Percentiles rank a stretch among this genome's conserved stretches.
These are phyloP conservation scores for Pelargonium citronellum DNA, from an alignment of 441 rosid species.

Conservation along the genomic window DNA sequence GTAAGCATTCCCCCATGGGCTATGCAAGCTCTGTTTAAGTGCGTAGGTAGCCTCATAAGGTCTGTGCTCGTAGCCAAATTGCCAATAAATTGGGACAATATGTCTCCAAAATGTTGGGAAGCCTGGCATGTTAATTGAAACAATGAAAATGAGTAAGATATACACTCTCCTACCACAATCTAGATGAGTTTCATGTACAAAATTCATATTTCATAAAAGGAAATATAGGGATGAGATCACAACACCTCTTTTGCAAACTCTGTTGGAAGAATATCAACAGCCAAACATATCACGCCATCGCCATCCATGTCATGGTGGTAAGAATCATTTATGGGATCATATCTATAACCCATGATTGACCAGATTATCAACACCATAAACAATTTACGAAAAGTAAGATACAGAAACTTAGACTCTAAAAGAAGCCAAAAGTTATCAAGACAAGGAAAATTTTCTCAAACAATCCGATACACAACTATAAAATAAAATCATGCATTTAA, in stretches of 20 bases:
- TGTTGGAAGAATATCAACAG: constrained; percentile 88
- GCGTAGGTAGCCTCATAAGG: constrained; percentile 52
- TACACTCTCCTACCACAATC: too few species aligned
- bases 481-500: constrained; percentile 6
- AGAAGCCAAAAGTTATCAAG: too few species aligned
- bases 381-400: too few species aligned
- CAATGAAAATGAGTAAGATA: too few species aligned
- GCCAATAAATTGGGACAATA: constrained; percentile 66
- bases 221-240: constrained; percentile 16
- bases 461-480: background rate
- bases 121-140: constrained; percentile 37
- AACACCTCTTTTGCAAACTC: constrained; percentile 92
- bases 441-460: too few species aligned
- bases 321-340: constrained; percentile 48
- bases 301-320: constrained; percentile 82
- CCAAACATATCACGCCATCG: constrained; percentile 64
- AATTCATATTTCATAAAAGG: background rate
- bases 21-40: constrained; percentile 80
- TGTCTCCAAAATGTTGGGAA: constrained; percentile 89
- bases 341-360: constrained; percentile 37
- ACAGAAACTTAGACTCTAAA: too few species aligned
- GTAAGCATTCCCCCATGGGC: constrained; percentile 68
- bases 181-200: background rate
- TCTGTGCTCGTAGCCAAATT: constrained; percentile 58
- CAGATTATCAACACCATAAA: constrained; percentile 9